Evolutionary conservation across 225 moss, liverwort and hornwort species (phyloP), one percentile per base, ranked within the genome.

Genomic region (Straminergon stramineum): DNA sequence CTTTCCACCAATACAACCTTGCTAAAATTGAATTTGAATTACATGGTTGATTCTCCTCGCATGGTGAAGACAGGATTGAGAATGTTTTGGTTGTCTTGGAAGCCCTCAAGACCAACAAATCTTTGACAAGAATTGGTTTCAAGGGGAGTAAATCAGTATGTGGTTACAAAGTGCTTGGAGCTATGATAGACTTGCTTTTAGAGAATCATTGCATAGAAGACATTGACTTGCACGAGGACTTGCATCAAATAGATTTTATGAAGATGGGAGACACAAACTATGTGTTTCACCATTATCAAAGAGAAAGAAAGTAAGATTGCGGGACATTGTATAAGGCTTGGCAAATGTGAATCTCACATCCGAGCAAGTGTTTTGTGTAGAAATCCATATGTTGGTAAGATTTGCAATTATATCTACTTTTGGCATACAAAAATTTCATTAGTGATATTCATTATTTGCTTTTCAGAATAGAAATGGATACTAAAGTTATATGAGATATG

Each of bases 61-160:
- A 37, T 57, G n/a, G n/a, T n/a, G 10, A 24, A 76, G 3, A 45
- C 8, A 35, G 35, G 3, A 9, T 35, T 78, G 35, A 3, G 0
- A 55, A 78, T 6, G 23, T 26, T 14, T 32, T 87, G 26, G 41
- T 14, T 3, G 15, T 90, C 23, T 60, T 90, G 7, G 52, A 83
- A 39, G 87, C 83, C 9, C 3, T 90, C 4, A 90, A 87, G 77
- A 27, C 15, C 16, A 87, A 87, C 23, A 51, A 39, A 21, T 68
- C 60, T 0, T 19, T 90, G 26, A 82, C 13, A 39, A 52, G 0
- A 61, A 14, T 90, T 8, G 0, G 1, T 8, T 41, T 90, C 3
- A 0, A 0, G 0, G 0, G 0, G 0, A 79, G 84, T 79, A 0
- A 2, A 3, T 30, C 2, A 1, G 28, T 87, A 1, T 23, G 27